Evolutionary conservation across 1,284 basidiomycete genomes (phyloP).

Genomic region (Pseudozyma tsukubaensis): DNA sequence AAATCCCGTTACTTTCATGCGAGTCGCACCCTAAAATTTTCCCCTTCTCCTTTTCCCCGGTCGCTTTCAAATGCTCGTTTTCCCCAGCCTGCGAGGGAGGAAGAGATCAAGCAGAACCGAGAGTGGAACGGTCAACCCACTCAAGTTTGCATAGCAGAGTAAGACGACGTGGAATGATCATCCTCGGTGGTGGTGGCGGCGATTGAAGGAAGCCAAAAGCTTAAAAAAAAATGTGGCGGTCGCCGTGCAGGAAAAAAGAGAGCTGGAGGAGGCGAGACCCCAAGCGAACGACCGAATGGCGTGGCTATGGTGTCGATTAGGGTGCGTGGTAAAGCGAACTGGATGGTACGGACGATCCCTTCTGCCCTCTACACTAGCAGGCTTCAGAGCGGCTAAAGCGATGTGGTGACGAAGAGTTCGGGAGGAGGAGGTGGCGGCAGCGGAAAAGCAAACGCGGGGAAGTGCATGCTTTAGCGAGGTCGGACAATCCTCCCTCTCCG

Average conservation of each 20-base stretch:
- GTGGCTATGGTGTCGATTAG: no score
- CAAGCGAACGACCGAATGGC: no score
- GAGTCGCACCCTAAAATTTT: constrained; percentile 4
- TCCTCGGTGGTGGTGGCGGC: no score
- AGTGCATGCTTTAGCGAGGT: constrained; percentile 12
- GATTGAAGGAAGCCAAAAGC: background rate
- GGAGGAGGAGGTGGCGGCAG: background rate
- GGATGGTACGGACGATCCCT: background rate
- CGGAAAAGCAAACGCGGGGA: constrained; percentile 4
- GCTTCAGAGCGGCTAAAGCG: background rate
- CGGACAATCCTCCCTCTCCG: background rate
- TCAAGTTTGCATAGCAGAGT: no score
- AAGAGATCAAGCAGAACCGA: no score
- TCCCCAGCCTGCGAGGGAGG: no score
- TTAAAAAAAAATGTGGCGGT: background rate
- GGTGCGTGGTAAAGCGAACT: background rate
- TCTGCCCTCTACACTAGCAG: background rate
- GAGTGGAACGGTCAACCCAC: no score
- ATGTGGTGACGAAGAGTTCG: background rate
- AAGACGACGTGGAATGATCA: no score
- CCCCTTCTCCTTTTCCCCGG: no score
- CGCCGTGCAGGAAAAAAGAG: background rate
- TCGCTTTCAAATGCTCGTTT: no score
- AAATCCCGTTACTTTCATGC: background rate
- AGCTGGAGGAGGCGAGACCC: no score